phyloP scores from a whole-genome alignment of 345 rosid genomes.

The Draba incana region DNA sequence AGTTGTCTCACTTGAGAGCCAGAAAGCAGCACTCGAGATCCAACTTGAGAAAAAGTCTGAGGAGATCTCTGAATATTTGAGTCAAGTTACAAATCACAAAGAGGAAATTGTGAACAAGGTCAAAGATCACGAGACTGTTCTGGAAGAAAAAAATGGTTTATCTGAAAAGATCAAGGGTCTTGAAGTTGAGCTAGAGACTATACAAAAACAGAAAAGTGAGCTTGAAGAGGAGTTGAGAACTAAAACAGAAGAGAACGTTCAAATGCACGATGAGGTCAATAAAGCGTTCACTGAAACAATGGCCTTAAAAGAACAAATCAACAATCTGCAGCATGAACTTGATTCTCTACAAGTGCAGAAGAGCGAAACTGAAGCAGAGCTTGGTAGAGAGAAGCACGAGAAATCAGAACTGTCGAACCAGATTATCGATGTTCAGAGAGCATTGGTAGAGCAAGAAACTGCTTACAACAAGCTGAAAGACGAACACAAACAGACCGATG shows the following conservation, averaged over 20 bases:
- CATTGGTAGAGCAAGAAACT: conserved; percentile 43
- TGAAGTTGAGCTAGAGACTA: conserved; percentile 46
- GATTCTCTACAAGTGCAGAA: conserved; percentile 52
- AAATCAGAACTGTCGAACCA: conserved; percentile 49
- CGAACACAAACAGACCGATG: conserved; percentile 51
- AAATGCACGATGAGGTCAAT: conserved; percentile 42
- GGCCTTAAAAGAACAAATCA: conserved; percentile 48
- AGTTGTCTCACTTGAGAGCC: conserved; percentile 53
- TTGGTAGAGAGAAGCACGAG: conserved; percentile 59
- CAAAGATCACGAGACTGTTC: conserved; percentile 45
- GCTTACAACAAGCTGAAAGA: conserved; percentile 46
- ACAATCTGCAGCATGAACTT: conserved; percentile 54
- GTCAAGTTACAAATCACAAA: conserved; percentile 50
- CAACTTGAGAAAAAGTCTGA: conserved; percentile 57
- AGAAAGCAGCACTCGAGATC: conserved; percentile 57
- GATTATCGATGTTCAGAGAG: conserved; percentile 44
- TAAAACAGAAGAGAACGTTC: conserved; percentile 45
- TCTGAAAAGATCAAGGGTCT: conserved; percentile 46
- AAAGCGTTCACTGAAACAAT: conserved; percentile 53
- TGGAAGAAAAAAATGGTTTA: conserved; percentile 54
- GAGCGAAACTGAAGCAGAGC: conserved; percentile 48
- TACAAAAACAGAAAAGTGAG: conserved; percentile 52
- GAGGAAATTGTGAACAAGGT: conserved; percentile 45
- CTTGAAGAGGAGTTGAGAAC: conserved; percentile 51
- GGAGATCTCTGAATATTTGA: conserved; percentile 55